Base-by-base conservation (phyloP, 306 rosid genomes). In the Medicago arabica region DNA sequence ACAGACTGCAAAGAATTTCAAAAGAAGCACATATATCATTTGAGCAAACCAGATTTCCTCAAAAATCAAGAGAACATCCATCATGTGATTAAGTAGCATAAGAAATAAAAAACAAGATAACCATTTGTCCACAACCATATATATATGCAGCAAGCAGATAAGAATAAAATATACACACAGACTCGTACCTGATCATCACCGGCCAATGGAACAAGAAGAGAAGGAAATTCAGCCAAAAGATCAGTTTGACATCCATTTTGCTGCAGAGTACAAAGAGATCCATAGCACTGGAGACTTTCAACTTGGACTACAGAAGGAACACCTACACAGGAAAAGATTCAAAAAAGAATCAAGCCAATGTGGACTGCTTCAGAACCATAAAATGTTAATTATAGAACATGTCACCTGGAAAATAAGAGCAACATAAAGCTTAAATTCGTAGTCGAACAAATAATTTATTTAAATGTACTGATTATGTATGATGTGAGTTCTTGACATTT, bases 191-290 rank as follows among this genome's bases (percentile, higher is more conserved):
- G 88, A 74, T 86, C 77, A 81, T 82, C 83, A 76, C 87, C 77
- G 67, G 88, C 85, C 88, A 95, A 78, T 13, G 98, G 93, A 82
- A 90, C 90, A 71, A 95, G 95, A 77, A 95, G 41, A 19, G 96
- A 86, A 75, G 98, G 89, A 77, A 95, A 91, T 72, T 88, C 96
- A 0, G 87, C 87, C 49, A 91, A 70, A 76, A 88, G 87, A 80
- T 90, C 90, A 82, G 79, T 66, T 58, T 75, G 85, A 83, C 91
- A 80, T 63, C 79, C 79, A 67, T 83, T 89, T 74, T 88, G 92
- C 18, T 89, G 75, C 74, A 84, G 83, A 78, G 63, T 80, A 78
- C 95, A 92, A 66, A 89, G 92, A 81, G 80, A 84, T 21, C 86
- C 80, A 80, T 87, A 90, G 80, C 93, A 90, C 65, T 85, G 80